phyloP scores from a whole-genome alignment of 345 rosid species.

The Sonneratia alba region DNA sequence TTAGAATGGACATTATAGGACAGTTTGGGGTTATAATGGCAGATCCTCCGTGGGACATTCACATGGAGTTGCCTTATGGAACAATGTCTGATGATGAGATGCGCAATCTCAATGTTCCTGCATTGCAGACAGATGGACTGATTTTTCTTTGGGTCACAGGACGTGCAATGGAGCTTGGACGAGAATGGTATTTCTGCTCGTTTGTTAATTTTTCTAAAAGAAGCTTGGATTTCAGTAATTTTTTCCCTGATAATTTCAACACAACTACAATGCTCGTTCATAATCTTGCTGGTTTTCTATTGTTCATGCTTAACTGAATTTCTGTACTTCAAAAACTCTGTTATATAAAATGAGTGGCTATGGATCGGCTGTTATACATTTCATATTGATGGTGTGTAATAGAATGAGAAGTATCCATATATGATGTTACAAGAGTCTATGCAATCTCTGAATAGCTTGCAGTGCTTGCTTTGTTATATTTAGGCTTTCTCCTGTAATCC shows the following conservation, averaged over 20 bases:
- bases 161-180: constrained; percentile 99
- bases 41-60: constrained; percentile 99
- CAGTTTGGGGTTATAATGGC: constrained; percentile 98
- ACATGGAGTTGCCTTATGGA: constrained; percentile 99
- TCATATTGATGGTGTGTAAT: neutral
- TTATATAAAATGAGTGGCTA: neutral
- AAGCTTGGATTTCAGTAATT: neutral
- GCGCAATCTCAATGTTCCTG: constrained; percentile 97
- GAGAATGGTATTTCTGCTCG: constrained; percentile 58
- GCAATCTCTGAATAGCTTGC: neutral
- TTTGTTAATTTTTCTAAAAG: neutral
- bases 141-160: constrained; percentile 99
- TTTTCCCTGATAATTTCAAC: neutral
- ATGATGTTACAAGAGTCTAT: neutral
- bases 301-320: neutral
- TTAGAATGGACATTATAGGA: constrained; percentile 95
- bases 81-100: constrained; percentile 99
- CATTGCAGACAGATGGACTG: constrained; percentile 94
- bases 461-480: neutral
- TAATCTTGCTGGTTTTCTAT: neutral
- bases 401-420: neutral
- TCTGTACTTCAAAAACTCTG: neutral
- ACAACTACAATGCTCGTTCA: neutral
- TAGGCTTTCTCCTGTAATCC: neutral
- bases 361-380: neutral